Percentiles rank a stretch among this genome's conserved stretches.
These are phyloP conservation scores for Ceratocystis variospora DNA, from an alignment of 2,329 filamentous ascomycete genomes.

Conservation along the genomic window DNA sequence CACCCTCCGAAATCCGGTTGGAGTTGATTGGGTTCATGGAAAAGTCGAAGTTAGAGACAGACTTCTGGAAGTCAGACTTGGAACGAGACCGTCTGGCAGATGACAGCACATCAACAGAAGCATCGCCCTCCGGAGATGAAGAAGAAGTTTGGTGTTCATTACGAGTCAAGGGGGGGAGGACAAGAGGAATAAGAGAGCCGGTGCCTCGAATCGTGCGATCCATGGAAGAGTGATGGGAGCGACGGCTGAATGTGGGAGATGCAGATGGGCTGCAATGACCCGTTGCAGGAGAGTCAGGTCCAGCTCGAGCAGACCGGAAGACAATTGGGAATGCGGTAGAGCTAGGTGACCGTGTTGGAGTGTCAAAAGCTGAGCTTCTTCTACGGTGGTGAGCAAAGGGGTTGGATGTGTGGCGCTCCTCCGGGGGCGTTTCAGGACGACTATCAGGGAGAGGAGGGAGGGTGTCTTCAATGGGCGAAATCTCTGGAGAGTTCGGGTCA, in stretches of 20 bases:
- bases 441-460: slow-evolving; percentile 44
- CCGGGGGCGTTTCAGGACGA: slow-evolving; percentile 39
- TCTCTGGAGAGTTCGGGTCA: slow-evolving; percentile 36
- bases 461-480: slow-evolving; percentile 24
- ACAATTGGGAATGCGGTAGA: slow-evolving; percentile 45
- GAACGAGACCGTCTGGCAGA: slow-evolving; percentile 1
- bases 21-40: not conserved
- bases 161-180: slow-evolving; percentile 26
- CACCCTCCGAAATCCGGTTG: not conserved
- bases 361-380: slow-evolving; percentile 8
- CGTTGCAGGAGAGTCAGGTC: slow-evolving; percentile 30
- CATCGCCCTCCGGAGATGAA: slow-evolving; percentile 7
- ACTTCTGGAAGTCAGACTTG: slow-evolving; percentile 3
- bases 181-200: slow-evolving; percentile 23
- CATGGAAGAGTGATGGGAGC: slow-evolving; percentile 30
- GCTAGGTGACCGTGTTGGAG: slow-evolving; percentile 33
- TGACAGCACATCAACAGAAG: not conserved
- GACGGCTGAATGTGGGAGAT: slow-evolving; percentile 19
- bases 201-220: slow-evolving; percentile 15
- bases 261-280: slow-evolving; percentile 5
- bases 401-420: not conserved
- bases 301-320: slow-evolving; percentile 35
- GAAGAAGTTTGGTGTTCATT: slow-evolving; percentile 13
- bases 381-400: slow-evolving; percentile 7
- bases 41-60: not conserved